Evolutionary conservation across 2,329 filamentous ascomycete genomes (phyloP).

Genomic region (Hypoxylon sp.): DNA sequence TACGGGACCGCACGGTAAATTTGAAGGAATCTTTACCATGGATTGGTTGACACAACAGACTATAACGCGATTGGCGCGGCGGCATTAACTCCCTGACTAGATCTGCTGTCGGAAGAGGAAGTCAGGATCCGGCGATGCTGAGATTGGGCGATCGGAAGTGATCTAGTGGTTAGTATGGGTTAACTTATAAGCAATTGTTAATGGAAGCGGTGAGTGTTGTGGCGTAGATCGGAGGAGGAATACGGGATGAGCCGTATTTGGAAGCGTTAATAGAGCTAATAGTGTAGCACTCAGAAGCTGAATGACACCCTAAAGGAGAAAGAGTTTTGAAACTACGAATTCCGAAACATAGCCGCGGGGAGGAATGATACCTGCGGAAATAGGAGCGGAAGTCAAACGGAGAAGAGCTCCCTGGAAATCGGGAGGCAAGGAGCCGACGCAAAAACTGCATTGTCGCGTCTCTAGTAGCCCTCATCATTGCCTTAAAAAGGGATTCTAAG

Average conservation of each 20-base stretch:
- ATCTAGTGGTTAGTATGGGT: conserved; percentile 17
- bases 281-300: conserved; percentile 26
- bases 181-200: conserved; percentile 12
- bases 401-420: conserved; percentile 22
- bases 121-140: conserved; percentile 8
- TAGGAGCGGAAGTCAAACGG: conserved; percentile 41
- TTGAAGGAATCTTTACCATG: conserved; percentile 3
- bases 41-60: conserved; percentile 14
- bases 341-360: conserved; percentile 26
- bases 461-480: conserved; percentile 11
- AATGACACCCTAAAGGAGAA: conserved; percentile 19
- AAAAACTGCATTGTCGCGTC: conserved; percentile 16
- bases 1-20: conserved; percentile 21
- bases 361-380: conserved; percentile 41
- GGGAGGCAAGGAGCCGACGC: conserved; percentile 19
- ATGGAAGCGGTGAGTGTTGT: conserved; percentile 15
- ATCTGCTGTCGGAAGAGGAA: conserved; percentile 14
- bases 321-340: conserved; percentile 14
- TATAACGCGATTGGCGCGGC: conserved; percentile 8
- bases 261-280: conserved; percentile 24
- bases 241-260: conserved; percentile 9
- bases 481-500: conserved; percentile 1
- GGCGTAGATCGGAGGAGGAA: conserved; percentile 19
- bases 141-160: conserved; percentile 19
- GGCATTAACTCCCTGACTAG: neutral